Evolutionary conservation across 257 asterid genomes (phyloP), one percentile per base, ranked within the genome.

Genomic region (Jasminum sambac): DNA sequence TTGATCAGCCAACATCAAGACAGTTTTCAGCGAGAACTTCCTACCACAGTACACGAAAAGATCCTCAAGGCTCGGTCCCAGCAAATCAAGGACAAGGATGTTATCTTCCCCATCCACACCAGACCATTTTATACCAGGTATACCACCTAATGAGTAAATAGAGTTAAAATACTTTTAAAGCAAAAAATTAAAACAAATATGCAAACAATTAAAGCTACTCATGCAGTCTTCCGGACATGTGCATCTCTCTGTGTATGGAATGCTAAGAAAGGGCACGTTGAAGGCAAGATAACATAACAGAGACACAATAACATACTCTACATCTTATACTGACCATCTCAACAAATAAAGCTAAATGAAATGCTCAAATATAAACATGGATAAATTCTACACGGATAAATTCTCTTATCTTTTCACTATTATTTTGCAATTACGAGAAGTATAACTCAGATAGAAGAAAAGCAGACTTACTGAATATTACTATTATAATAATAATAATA

Each of bases 31-130:
- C 5, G 97, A 84, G 73, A 93, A 88, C 82, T 90, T 93, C 83
- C 98, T 81, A 71, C 95, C 89, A 76, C 96, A 90, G 71, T 93
- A 93, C 81, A 88, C 97, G 60, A 90, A 93, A 63, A 93, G 96
- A 79, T 93, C 98, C 81, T 93, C 98, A 48, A 93, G 96, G 79
- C 97, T 90, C 7, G 98, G 98, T 64, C 97, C 97, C 55, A 93
- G 82, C 74, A 93, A 87, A 82, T 93, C 97, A 37, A 93, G 83
- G 82, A 93, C 96, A 61, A 93, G 90, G 73, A 80, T 86, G 69
- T 93, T 93, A 84, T 93, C 98, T 5, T 89, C 98, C 62, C 92
- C 90, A 79, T 88, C 95, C 64, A 90, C 90, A 25, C 98, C 98
- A 67, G 97, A 90, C 98, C 98, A 93, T 74, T 83, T 87, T 82